Conservation (phyloP, 2,329 filamentous ascomycete species). For the Ambrosiella beaveri region DNA sequence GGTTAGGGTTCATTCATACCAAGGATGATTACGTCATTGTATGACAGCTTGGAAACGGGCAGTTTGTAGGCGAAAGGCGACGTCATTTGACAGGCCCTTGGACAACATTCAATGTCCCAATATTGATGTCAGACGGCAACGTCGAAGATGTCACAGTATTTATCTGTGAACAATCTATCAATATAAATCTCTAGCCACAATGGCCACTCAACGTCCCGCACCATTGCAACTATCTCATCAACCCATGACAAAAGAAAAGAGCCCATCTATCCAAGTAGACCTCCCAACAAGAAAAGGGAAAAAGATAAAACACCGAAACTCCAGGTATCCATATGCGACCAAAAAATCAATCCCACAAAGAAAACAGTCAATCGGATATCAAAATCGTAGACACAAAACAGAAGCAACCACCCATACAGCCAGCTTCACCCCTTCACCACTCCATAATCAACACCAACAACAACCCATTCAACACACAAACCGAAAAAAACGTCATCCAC, state of each 20-base stretch:
- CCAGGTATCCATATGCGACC: background rate
- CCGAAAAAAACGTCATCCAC: constrained; percentile 21
- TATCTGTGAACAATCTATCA: too few relatives aligned
- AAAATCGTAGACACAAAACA: background rate
- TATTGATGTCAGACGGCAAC: too few relatives aligned
- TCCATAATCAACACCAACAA: constrained; percentile 25
- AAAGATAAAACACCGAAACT: background rate
- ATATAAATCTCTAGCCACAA: too few relatives aligned
- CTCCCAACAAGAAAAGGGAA: background rate
- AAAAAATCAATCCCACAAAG: background rate
- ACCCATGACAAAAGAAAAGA: background rate
- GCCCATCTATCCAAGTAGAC: background rate
- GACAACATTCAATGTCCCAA: too few relatives aligned
- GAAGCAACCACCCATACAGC: background rate
- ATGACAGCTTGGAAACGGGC: too few relatives aligned
- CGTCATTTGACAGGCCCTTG: too few relatives aligned
- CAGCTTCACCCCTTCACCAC: background rate
- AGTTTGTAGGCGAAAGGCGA: too few relatives aligned
- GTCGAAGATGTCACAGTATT: too few relatives aligned
- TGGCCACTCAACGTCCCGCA: too few relatives aligned
- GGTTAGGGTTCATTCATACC: too few relatives aligned
- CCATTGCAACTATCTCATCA: too few relatives aligned
- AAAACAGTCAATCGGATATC: background rate
- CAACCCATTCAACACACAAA: constrained; percentile 28
- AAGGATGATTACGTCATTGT: too few relatives aligned